Evolutionary conservation across 2,329 filamentous ascomycete genomes (phyloP).

Genomic region (Hypocreales sp.): DNA sequence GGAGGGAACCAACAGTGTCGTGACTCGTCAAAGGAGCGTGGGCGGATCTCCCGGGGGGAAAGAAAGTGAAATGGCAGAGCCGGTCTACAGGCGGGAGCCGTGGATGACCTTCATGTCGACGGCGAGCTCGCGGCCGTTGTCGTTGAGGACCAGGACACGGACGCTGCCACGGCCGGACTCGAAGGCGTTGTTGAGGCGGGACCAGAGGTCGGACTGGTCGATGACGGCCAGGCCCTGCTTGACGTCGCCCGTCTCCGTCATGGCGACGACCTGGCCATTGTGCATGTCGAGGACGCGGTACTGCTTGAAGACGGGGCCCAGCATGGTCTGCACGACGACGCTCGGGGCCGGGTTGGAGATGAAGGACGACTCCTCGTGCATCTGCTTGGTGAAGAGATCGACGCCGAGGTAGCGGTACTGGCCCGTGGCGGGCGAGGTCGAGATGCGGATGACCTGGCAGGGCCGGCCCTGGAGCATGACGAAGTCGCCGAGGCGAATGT

Average conservation of each 20-base stretch:
- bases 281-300: slow-evolving; percentile 97
- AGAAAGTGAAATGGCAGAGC: too few relatives aligned
- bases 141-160: slow-evolving; percentile 88
- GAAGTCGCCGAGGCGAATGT: slow-evolving; percentile 97
- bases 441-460: slow-evolving; percentile 99
- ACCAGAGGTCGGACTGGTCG: slow-evolving; percentile 83
- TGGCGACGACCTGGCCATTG: slow-evolving; percentile 76
- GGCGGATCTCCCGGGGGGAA: too few relatives aligned
- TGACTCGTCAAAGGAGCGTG: too few relatives aligned
- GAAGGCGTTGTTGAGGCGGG: slow-evolving; percentile 69
- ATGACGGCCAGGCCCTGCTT: slow-evolving; percentile 90
- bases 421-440: slow-evolving; percentile 90
- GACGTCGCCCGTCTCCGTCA: slow-evolving; percentile 98
- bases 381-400: slow-evolving; percentile 98
- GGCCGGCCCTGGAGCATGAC: slow-evolving; percentile 97
- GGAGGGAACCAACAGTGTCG: too few relatives aligned
- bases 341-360: slow-evolving; percentile 93
- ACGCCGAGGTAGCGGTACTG: slow-evolving; percentile 99
- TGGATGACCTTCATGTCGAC: slow-evolving; percentile 99
- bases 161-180: slow-evolving; percentile 85
- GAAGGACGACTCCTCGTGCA: slow-evolving; percentile 97
- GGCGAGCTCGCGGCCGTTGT: slow-evolving; percentile 82
- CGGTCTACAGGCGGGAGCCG: slow-evolving; percentile 51
- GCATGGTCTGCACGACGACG: slow-evolving; percentile 98
- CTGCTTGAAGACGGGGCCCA: slow-evolving; percentile 99